These are phyloP conservation scores for Plasmodium falciparum DNA, from an alignment of 169 alveolate species.

Conservation along the genomic window DNA sequence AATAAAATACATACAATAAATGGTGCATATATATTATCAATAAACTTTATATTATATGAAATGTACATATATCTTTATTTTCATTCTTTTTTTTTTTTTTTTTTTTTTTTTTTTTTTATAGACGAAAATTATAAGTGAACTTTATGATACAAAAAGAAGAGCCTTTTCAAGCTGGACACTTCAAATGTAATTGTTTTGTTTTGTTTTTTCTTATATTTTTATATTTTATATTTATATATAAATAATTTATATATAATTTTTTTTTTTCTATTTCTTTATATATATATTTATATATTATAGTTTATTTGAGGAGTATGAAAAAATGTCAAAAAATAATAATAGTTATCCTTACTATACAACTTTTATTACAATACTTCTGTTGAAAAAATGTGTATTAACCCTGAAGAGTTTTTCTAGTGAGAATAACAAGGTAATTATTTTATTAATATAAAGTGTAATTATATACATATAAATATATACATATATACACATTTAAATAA, in stretches of 20 bases:
- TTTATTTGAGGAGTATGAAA: conserved; percentile 73
- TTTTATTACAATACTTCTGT: conserved; percentile 55
- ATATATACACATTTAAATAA: background rate
- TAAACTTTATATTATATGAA: background rate
- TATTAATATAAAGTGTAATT: background rate
- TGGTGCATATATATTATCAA: too few relatives aligned
- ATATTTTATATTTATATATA: background rate
- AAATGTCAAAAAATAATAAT: conserved; percentile 55
- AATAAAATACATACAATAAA: background rate
- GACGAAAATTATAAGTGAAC: conserved; percentile 76
- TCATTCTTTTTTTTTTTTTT: background rate
- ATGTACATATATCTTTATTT: background rate
- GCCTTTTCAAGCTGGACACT: conserved; percentile 77
- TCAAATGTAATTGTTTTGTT: conserved; percentile 43
- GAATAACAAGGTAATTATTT: conserved; percentile 32
- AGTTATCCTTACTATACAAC: conserved; percentile 47
- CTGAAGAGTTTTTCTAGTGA: conserved; percentile 61
- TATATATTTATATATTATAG: conserved; percentile 8
- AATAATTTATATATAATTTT: background rate
- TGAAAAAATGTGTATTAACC: conserved; percentile 71
- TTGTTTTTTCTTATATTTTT: background rate
- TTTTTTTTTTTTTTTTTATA: background rate
- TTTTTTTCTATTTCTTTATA: background rate
- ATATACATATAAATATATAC: conserved; percentile 4
- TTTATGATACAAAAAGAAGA: conserved; percentile 58